Percentiles rank a stretch among this genome's conserved stretches.
phyloP scores from a whole-genome alignment of 495 filamentous ascomycete species.

The Daldinia decipiens region DNA sequence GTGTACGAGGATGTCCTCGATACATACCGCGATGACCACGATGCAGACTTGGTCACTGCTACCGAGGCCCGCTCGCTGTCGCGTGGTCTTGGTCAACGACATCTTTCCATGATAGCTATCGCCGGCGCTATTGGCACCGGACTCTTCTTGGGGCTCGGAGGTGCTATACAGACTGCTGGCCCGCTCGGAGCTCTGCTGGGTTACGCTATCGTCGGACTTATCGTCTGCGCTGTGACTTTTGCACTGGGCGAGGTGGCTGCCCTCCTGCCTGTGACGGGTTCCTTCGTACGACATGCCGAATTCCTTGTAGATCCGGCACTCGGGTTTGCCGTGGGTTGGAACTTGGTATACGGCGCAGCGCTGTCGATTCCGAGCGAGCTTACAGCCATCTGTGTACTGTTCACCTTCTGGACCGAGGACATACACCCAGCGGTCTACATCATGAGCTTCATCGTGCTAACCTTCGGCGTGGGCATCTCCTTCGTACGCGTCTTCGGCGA shows the following conservation, averaged over 20 bases:
- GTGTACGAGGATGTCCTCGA: slow-evolving; percentile 10
- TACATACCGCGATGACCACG: slow-evolving; percentile 16
- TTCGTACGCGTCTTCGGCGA: slow-evolving; percentile 67
- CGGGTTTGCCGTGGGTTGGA: slow-evolving; percentile 81
- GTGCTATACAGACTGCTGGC: slow-evolving; percentile 58
- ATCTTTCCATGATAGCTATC: slow-evolving; percentile 61
- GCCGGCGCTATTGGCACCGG: slow-evolving; percentile 65
- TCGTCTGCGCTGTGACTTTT: slow-evolving; percentile 63
- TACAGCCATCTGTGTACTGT: slow-evolving; percentile 68
- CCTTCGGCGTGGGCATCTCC: slow-evolving; percentile 62
- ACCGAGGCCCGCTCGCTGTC: slow-evolving; percentile 52
- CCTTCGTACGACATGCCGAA: slow-evolving; percentile 71
- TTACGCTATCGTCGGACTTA: slow-evolving; percentile 62
- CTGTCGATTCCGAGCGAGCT: slow-evolving; percentile 68
- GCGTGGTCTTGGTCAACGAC: slow-evolving; percentile 57
- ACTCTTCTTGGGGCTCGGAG: slow-evolving; percentile 61
- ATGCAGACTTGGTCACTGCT: slow-evolving; percentile 45
- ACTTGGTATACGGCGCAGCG: slow-evolving; percentile 60
- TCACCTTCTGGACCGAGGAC: slow-evolving; percentile 67
- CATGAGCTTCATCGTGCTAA: slow-evolving; percentile 64
- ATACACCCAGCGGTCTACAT: slow-evolving; percentile 65
- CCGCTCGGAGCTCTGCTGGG: slow-evolving; percentile 63
- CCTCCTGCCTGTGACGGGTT: slow-evolving; percentile 68
- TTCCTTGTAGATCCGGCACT: slow-evolving; percentile 79
- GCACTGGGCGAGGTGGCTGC: slow-evolving; percentile 68